Evolutionary conservation across 148 eudicot species (phyloP).

Genomic region (Diospyros lotus): DNA sequence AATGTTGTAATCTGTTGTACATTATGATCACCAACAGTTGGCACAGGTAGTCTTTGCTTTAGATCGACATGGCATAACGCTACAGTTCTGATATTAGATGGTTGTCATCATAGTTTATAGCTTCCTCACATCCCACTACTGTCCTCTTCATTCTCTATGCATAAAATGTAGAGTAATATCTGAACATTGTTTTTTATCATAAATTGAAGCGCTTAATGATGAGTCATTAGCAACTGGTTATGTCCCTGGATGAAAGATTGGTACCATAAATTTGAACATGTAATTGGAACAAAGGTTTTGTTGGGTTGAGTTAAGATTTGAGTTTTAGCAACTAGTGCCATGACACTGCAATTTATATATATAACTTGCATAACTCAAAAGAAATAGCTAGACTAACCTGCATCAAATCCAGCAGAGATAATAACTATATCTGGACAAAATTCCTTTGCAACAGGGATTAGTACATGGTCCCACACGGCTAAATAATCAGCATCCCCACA

Average conservation of each 20-base stretch:
- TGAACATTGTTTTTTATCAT: not conserved
- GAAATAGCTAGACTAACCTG: slow-evolving; percentile 52
- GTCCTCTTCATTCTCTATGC: not conserved
- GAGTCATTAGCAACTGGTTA: not conserved
- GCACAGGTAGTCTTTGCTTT: not conserved
- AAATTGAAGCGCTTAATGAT: not conserved
- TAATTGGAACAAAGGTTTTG: not conserved
- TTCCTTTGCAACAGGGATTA: slow-evolving; percentile 91
- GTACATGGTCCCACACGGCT: slow-evolving; percentile 90
- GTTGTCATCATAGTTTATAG: not conserved
- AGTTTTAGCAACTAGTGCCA: slow-evolving; percentile 1
- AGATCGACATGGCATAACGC: not conserved
- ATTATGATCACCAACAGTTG: slow-evolving; percentile 6
- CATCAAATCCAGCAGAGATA: slow-evolving; percentile 98
- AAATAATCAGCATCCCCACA: slow-evolving; percentile 96
- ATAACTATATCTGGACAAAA: slow-evolving; percentile 82
- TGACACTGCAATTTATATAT: not conserved
- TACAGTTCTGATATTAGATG: not conserved
- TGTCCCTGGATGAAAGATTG: not conserved
- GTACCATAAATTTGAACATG: not conserved
- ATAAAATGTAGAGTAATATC: not conserved
- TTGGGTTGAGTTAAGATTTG: not conserved
- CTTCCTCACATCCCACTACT: not conserved
- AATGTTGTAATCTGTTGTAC: not conserved
- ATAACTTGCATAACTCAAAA: not conserved